Conservation (phyloP, 495 filamentous ascomycete species). For the Letharia columbiana region DNA sequence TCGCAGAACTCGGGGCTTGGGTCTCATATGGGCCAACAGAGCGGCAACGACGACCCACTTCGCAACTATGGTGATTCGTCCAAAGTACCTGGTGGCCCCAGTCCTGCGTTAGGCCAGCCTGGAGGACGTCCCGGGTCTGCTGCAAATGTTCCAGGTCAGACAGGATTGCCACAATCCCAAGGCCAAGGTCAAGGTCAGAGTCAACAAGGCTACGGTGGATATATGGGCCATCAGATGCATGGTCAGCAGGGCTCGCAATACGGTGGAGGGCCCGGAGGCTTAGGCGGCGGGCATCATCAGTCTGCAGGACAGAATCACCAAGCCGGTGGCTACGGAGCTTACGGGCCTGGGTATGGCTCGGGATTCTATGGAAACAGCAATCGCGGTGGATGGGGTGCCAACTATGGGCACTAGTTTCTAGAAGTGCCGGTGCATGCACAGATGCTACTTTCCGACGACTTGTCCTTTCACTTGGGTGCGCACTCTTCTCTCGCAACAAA, state of each 20-base stretch:
- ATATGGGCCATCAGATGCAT: conserved; percentile 62
- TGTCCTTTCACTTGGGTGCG: conserved; percentile 3
- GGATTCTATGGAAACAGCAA: conserved; percentile 42
- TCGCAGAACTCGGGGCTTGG: conserved; percentile 57
- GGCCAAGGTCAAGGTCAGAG: conserved; percentile 54
- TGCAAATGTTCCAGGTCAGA: conserved; percentile 55
- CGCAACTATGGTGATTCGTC: conserved; percentile 68
- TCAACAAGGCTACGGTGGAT: conserved; percentile 61
- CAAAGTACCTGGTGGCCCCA: conserved; percentile 66
- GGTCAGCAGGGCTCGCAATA: conserved; percentile 51
- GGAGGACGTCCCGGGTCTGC: conserved; percentile 75
- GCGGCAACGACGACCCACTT: conserved; percentile 56
- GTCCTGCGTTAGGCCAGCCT: conserved; percentile 72
- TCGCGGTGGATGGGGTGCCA: conserved; percentile 58
- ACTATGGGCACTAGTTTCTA: conserved; percentile 43
- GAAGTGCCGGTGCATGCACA: neutral
- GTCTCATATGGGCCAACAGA: conserved; percentile 54
- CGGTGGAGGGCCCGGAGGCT: conserved; percentile 57
- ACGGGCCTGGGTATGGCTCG: conserved; percentile 48
- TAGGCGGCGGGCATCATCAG: conserved; percentile 61
- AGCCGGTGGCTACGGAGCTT: conserved; percentile 42
- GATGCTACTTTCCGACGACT: neutral
- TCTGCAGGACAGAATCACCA: conserved; percentile 43
- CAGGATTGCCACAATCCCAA: conserved; percentile 67
- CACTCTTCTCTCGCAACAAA: conserved; percentile 12